A percentile compares a stretch with the other conserved stretches of the same genome.
Evolutionary conservation across 2,329 filamentous ascomycete genomes (phyloP).

Genomic region (Sordariomycetes sp.): DNA sequence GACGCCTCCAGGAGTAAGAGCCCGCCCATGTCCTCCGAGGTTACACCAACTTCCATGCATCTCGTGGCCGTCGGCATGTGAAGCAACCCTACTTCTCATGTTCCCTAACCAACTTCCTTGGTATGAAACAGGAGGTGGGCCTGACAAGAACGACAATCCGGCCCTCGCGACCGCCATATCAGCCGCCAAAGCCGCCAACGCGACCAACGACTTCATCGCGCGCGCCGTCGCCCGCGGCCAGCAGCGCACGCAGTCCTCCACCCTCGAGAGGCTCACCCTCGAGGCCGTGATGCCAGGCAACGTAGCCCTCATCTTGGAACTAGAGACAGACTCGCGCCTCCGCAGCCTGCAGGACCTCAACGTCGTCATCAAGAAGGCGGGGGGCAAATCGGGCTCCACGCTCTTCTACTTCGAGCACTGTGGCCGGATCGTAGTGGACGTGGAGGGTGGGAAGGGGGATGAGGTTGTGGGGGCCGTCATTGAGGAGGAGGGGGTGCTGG

Average conservation of each 20-base stretch:
- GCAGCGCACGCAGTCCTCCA: slow-evolving; percentile 62
- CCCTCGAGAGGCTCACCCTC: slow-evolving; percentile 64
- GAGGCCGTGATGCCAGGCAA: slow-evolving; percentile 71
- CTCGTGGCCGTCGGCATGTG: not conserved
- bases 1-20: slow-evolving; percentile 58
- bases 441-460: slow-evolving; percentile 5
- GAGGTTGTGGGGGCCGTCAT: slow-evolving; percentile 5
- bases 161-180: slow-evolving; percentile 60
- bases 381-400: slow-evolving; percentile 59
- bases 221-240: slow-evolving; percentile 78
- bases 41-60: not conserved
- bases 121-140: slow-evolving; percentile 5
- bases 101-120: not conserved
- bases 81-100: not conserved
- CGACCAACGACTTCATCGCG: slow-evolving; percentile 78
- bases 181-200: slow-evolving; percentile 67
- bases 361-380: slow-evolving; percentile 54
- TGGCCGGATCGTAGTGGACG: slow-evolving; percentile 59
- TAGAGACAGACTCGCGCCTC: slow-evolving; percentile 70
- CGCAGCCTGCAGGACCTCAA: slow-evolving; percentile 64
- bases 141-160: slow-evolving; percentile 47
- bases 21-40: not conserved
- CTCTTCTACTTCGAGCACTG: slow-evolving; percentile 76
- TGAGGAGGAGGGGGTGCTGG: slow-evolving; percentile 4
- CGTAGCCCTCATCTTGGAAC: slow-evolving; percentile 70